Conservation (phyloP, 75 land plant genomes). For the Pseudotsuga menziesii region DNA sequence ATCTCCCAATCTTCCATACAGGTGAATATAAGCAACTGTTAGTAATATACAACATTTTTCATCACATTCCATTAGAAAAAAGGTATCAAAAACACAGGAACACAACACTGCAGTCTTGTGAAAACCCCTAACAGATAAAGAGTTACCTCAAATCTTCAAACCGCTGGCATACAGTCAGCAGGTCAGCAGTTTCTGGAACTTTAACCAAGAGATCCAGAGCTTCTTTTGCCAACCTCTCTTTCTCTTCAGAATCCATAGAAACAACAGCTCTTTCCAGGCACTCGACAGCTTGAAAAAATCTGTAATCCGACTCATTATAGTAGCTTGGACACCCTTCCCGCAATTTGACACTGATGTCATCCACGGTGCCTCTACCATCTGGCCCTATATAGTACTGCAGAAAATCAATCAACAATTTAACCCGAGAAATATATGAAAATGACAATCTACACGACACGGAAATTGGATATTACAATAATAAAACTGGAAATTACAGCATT, state of each 20-base stretch:
- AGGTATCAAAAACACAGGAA: background rate
- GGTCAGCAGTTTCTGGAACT: conserved; percentile 91
- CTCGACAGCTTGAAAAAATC: conserved; percentile 89
- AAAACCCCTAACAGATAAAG: background rate
- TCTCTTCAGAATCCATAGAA: conserved; percentile 56
- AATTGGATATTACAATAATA: background rate
- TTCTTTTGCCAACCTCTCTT: conserved; percentile 77
- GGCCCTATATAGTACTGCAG: conserved; percentile 91
- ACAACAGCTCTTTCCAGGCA: conserved; percentile 77
- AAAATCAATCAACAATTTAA: background rate
- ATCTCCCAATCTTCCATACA: no score
- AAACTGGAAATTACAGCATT: background rate
- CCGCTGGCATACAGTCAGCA: conserved; percentile 87
- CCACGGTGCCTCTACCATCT: conserved; percentile 93
- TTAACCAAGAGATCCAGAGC: conserved; percentile 66
- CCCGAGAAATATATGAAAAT: background rate
- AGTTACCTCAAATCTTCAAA: conserved; percentile 91
- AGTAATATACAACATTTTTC: background rate
- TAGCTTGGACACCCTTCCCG: conserved; percentile 98
- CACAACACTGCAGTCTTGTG: conserved; percentile 8
- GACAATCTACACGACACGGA: background rate
- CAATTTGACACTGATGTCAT: conserved; percentile 87
- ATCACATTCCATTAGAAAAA: background rate
- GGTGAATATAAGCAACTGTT: no score
- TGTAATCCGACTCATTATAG: conserved; percentile 91